Percentiles rank a stretch among this genome's conserved stretches.
phyloP scores from a whole-genome alignment of 1,284 basidiomycete species.

The Jaminaea rosea region DNA sequence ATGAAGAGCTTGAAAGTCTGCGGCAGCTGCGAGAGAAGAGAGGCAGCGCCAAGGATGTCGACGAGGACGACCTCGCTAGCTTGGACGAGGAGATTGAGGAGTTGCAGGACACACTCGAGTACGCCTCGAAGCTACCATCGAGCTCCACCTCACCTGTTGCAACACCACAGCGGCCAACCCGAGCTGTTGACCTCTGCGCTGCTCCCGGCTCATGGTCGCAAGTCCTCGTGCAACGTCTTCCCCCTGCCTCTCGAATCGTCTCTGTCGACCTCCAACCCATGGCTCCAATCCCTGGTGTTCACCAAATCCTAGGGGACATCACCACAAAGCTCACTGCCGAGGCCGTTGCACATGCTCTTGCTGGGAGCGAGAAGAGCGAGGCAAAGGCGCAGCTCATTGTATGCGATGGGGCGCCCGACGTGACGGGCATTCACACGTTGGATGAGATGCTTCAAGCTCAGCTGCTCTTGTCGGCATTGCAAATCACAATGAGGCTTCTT shows the following conservation, averaged over 20 bases:
- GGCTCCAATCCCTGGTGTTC: constrained; percentile 54
- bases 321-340: constrained; percentile 53
- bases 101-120: background rate
- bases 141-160: background rate
- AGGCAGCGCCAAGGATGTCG: constrained; percentile 5
- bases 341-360: constrained; percentile 51
- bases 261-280: constrained; percentile 56
- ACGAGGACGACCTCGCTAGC: constrained; percentile 6
- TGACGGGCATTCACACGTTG: constrained; percentile 56
- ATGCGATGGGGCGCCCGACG: constrained; percentile 57
- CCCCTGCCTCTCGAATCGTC: constrained; percentile 50
- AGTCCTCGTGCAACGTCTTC: constrained; percentile 45
- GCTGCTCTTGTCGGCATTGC: constrained; percentile 53
- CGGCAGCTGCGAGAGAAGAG: background rate
- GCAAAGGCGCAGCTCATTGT: constrained; percentile 54
- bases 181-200: constrained; percentile 56
- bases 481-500: constrained; percentile 53
- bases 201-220: constrained; percentile 53
- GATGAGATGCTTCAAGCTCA: constrained; percentile 57
- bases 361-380: constrained; percentile 27
- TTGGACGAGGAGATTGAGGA: background rate
- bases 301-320: constrained; percentile 55
- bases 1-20: background rate
- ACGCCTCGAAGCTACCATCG: background rate
- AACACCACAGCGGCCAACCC: constrained; percentile 14